Conservation (phyloP, 2,329 filamentous ascomycete species). For the Chrysoporthe cubensis region DNA sequence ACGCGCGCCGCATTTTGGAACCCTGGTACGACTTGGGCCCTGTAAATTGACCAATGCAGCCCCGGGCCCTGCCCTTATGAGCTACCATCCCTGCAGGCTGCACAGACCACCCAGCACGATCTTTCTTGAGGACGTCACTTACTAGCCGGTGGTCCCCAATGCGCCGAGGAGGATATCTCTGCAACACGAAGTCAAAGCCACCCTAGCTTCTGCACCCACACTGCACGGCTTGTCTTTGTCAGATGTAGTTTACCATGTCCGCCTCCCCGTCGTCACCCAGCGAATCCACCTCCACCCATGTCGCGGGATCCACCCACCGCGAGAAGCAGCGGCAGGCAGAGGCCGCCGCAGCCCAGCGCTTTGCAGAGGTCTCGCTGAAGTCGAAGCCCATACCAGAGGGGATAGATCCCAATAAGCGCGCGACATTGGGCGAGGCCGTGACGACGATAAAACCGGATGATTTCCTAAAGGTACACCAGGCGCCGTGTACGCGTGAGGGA, state of each 20-base stretch:
- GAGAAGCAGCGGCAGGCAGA: constrained; percentile 13
- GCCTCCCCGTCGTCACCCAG: constrained; percentile 11
- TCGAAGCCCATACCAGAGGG: constrained; percentile 27
- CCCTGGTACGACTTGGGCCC: not conserved
- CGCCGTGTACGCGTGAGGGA: constrained; percentile 83
- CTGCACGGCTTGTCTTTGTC: not conserved
- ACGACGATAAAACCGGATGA: constrained; percentile 70
- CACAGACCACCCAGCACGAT: constrained; percentile 24
- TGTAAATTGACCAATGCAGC: not conserved
- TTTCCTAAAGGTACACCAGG: constrained; percentile 73
- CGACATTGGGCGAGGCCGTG: constrained; percentile 63
- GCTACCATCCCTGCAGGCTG: constrained; percentile 23
- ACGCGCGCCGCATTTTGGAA: constrained; percentile 23
- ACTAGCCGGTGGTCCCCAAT: not conserved
- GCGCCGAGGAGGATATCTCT: not conserved
- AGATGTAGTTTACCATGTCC: constrained; percentile 13
- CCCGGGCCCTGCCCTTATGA: not conserved
- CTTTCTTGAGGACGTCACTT: constrained; percentile 10
- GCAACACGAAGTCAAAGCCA: not conserved
- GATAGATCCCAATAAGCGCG: constrained; percentile 30
- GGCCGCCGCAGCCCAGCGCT: constrained; percentile 27
- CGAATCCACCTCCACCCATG: constrained; percentile 3
- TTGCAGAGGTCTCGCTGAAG: constrained; percentile 30
- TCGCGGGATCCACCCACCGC: not conserved
- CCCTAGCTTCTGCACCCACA: not conserved